Evolutionary conservation across 192 early-diverging fungal genomes (phyloP).

Genomic region (Phycomyces nitens): DNA sequence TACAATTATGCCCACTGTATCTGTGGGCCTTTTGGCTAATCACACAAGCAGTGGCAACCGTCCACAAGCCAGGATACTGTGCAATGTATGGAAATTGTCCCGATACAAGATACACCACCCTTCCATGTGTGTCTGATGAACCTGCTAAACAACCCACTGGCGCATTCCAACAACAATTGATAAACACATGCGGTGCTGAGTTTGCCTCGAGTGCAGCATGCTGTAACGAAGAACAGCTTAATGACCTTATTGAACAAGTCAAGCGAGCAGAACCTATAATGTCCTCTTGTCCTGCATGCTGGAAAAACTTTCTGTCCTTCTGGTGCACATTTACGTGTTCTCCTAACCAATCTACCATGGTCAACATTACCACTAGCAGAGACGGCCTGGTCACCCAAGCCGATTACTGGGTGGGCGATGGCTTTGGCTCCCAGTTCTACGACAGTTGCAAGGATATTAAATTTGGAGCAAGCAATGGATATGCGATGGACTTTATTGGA

Average conservation of each 20-base stretch:
- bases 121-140: slow-evolving; percentile 52
- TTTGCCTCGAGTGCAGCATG: slow-evolving; percentile 47
- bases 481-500: slow-evolving; percentile 63
- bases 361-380: slow-evolving; percentile 50
- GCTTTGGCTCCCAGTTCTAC: slow-evolving; percentile 53
- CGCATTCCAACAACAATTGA: slow-evolving; percentile 37
- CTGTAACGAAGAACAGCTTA: slow-evolving; percentile 54
- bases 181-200: slow-evolving; percentile 50
- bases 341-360: slow-evolving; percentile 59
- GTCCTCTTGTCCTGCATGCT: slow-evolving; percentile 61
- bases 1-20: not conserved
- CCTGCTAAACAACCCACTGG: slow-evolving; percentile 43
- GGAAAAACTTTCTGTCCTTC: slow-evolving; percentile 61
- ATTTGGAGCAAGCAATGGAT: slow-evolving; percentile 62
- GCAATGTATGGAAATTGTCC: slow-evolving; percentile 61
- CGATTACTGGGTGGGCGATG: slow-evolving; percentile 53
- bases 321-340: slow-evolving; percentile 67
- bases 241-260: slow-evolving; percentile 42
- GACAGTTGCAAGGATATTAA: slow-evolving; percentile 67
- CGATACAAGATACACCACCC: slow-evolving; percentile 32
- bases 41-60: not conserved
- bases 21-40: not conserved
- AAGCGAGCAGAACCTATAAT: slow-evolving; percentile 53
- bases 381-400: slow-evolving; percentile 36
- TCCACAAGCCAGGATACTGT: slow-evolving; percentile 53